These are phyloP conservation scores for Debaryomycetaceae sp. DNA, from an alignment of 1,139 yeast species.

Conservation along the genomic window DNA sequence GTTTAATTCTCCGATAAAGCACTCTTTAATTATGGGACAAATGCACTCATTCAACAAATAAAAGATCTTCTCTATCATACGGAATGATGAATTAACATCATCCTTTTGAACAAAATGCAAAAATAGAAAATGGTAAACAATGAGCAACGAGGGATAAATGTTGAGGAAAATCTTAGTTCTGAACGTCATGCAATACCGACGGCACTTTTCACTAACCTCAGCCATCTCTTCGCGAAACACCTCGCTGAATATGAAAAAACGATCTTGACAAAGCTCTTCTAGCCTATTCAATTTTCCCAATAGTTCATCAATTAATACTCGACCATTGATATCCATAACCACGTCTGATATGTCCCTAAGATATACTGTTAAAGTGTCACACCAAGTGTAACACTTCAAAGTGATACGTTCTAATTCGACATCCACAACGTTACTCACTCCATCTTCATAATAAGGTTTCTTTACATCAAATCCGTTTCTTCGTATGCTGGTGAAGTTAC, in stretches of 20 bases:
- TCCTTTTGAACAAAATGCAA: background rate
- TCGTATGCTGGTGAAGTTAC: conserved; percentile 34
- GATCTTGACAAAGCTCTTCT: background rate
- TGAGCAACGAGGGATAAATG: background rate
- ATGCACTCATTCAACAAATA: background rate
- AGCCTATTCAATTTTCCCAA: background rate
- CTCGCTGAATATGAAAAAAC: background rate
- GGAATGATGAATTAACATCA: background rate
- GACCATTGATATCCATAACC: background rate
- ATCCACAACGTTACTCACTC: conserved; percentile 10
- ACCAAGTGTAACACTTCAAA: background rate
- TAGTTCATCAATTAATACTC: background rate
- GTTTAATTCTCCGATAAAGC: background rate
- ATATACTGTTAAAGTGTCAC: no score
- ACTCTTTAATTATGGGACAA: background rate
- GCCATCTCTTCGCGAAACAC: background rate
- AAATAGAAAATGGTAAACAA: background rate
- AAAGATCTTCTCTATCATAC: background rate
- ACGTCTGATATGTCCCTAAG: background rate
- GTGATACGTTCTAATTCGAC: conserved; percentile 19
- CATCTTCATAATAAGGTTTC: conserved; percentile 7
- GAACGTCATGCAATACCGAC: background rate
- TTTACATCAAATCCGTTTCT: conserved; percentile 34
- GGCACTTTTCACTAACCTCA: background rate
- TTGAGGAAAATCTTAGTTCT: background rate